Conservation (phyloP, 371 early-diverging fungal species). For the Mucor circinelloides region DNA sequence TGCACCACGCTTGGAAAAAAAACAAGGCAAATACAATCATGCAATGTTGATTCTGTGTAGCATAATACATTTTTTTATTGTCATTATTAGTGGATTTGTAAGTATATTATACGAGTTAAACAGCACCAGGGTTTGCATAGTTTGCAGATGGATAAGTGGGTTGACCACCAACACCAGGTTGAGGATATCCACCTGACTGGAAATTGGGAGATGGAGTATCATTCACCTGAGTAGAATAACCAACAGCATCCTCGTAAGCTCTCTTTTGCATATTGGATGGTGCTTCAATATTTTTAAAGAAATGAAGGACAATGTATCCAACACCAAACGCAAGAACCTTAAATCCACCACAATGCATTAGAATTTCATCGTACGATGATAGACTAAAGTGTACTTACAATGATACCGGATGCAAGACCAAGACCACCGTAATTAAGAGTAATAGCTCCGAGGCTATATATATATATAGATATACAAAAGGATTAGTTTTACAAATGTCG, state of each 20-base stretch:
- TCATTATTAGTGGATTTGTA: no score
- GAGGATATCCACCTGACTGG: not conserved
- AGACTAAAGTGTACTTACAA: constrained; percentile 18
- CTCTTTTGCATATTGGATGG: constrained; percentile 29
- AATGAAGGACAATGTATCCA: constrained; percentile 24
- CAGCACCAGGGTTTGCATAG: constrained; percentile 9
- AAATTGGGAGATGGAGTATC: constrained; percentile 1
- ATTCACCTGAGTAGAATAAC: not conserved
- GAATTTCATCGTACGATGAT: not conserved
- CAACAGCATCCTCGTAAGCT: constrained; percentile 29
- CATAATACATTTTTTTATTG: no score
- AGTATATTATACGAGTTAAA: not conserved
- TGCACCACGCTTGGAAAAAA: no score
- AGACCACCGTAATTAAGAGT: constrained; percentile 23
- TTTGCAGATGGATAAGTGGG: constrained; percentile 24
- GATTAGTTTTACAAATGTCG: not conserved
- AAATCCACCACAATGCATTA: not conserved
- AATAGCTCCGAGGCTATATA: constrained; percentile 23
- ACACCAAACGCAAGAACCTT: constrained; percentile 22
- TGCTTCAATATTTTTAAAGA: constrained; percentile 19
- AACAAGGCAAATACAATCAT: no score
- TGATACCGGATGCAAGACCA: constrained; percentile 29
- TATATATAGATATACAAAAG: not conserved
- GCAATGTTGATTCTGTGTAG: no score
- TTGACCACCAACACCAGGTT: constrained; percentile 1